Base-by-base conservation (phyloP, 1,284 basidiomycete genomes). In the Rhodofomes roseus region DNA sequence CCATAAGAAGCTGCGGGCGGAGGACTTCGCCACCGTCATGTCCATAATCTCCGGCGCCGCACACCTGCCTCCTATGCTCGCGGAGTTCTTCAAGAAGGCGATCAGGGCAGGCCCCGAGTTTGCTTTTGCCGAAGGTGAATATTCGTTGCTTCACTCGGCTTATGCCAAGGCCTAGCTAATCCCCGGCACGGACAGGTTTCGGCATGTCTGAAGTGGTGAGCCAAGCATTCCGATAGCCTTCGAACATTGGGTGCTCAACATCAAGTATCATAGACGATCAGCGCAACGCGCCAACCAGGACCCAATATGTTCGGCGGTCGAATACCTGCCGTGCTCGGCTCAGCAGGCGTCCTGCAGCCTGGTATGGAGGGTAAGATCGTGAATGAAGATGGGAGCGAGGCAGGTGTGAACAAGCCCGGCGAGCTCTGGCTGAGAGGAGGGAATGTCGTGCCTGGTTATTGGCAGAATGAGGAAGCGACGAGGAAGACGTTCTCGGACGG, bases 131-230 rank as follows among this genome's bases (percentile, higher is more conserved):
- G 81, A 84, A 77, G 87, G 87, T 87, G 54, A 2, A 68, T 69
- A n/a, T 22, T 44, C 29, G 3, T 39, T 40, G 44, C 1, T 50
- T 9, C 43, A n/a, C n/a, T 27, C 8, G 29, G 12, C 27, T 34
- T 14, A n/a, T 9, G 25, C 39, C 22, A 29, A 46, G 22, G 40
- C n/a, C 46, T 58, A 18, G 23, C 27, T 60, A 34, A 11, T 31
- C 64, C 51, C 62, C 48, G 9, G 18, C 23, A 50, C 8, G n/a
- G 31, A 5, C 62, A 86, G 89, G 89, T 0, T 92, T 88, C 66
- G 90, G 90, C 16, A 83, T 92, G 79, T 89, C 89, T 0, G 90
- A 92, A 81, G 75, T 76, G 57, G 89, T 90, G 69, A 61, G 85
- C 70, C 27, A 16, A 29, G 23, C 11, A 4, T 14, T 37, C 16